Evolutionary conservation across 2,329 filamentous ascomycete species (phyloP), one percentile per base, ranked within the genome.

Genomic region (Scedosporium apiospermum): DNA sequence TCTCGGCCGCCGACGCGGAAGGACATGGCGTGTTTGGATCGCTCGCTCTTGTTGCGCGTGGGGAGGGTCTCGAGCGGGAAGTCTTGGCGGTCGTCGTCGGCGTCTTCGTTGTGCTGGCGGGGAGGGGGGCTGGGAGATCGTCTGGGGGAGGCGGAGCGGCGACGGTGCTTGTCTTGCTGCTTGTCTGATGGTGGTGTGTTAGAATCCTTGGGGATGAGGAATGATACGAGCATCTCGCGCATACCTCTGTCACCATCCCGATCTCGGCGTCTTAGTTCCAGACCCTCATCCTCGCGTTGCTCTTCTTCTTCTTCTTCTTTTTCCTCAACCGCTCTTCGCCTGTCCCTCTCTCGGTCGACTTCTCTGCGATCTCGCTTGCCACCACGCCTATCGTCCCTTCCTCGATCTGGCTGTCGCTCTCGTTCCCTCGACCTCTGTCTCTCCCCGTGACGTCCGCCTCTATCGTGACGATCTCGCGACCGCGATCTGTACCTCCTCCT

Each of bases 141-240:
- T 4, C 53, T 63, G 2, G 75, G 75, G 0, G 75, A 77, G 12
- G 72, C 73, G n/a, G 75, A 76, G 62, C 75, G 74, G 41, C 74
- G 74, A 34, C 65, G 70, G 41, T 69, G 55, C 41, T 70, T 71
- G 26, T 63, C 53, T 42, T 51, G 57, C 9, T 65, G 63, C 34
- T 30, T 58, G 12, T 60, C 46, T 34, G 26, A 10, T 16, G 16
- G 26, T 21, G 51, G 16, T 63, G 14, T 5, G 10, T 26, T 6
- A 30, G 58, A 1, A 1, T 27, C 44, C 34, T 42, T 44, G 14
- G n/a, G 44, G 10, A 30, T n/a, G n/a, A 6, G 49, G 16, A 16
- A 57, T 42, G 58, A 61, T 18, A 44, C 42, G 12, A 23, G 23
- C 26, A 58, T 41, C 57, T 44, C 44, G 10, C 30, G 30, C 57